Evolutionary conservation across 2,329 filamentous ascomycete genomes (phyloP), one percentile per base, ranked within the genome.

Genomic region (Talaromyces sp.): DNA sequence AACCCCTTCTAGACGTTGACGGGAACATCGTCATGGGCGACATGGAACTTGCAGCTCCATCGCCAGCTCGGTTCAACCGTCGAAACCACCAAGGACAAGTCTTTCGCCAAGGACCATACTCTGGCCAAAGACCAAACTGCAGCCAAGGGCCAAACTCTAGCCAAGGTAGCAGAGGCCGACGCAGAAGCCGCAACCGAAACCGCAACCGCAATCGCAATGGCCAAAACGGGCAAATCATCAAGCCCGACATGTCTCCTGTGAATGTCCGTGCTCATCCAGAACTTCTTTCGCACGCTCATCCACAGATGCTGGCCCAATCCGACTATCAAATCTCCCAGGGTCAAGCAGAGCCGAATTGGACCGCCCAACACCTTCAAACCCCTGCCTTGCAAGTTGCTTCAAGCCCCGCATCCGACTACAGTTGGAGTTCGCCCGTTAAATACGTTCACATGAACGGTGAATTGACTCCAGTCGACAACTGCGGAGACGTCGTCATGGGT

Each of bases 401-500:
- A 9, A 24, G 35, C 47, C 41, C 41, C 43, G 39, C 52, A 49
- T 39, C 41, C 43, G 39, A 56, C 16, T 16, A 16, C 35, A 54
- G 47, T 13, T 62, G 49, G 58, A 58, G 39, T 52, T 41, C 60
- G 41, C 59, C 45, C 41, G 22, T 56, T 49, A 54, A 37, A 24
- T 45, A 62, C 45, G 52, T 47, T 33, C 37, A 65, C 27, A 57
- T 57, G 31, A 50, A 65, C 19, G 58, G 64, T 39, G 31, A 57
- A 39, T 35, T 31, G 7, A 65, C 58, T 33, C 37, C 52, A 43
- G 37, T 65, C 27, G 64, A 65, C 33, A n/a, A 45, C 33, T 43
- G 60, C 14, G 64, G 59, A 13, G 64, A 65, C n/a, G 24, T 65
- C 35, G 31, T 62, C 19, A 65, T 65, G 64, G 59, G 64, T 19